Conservation (phyloP, 2,329 filamentous ascomycete species). For the Plenodomus lindquistii region DNA sequence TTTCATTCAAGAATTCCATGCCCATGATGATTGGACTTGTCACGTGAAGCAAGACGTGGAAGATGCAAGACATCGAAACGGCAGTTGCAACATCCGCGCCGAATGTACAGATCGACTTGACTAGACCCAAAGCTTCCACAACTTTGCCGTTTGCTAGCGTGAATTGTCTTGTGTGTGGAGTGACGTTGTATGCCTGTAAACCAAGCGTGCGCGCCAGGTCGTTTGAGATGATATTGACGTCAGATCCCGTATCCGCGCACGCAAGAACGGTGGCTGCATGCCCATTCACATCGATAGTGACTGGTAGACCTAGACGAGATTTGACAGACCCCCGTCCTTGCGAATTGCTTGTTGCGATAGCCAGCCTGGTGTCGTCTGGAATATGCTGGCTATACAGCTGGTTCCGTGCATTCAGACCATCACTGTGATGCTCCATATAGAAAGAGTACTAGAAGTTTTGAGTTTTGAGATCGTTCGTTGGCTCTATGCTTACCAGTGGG, state of each 20-base stretch:
- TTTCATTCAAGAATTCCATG: conserved; percentile 9
- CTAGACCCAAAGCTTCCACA: conserved; percentile 3
- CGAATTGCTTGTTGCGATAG: too few species aligned
- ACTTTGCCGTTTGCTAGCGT: conserved; percentile 6
- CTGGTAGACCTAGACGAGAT: conserved; percentile 5
- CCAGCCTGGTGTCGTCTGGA: too few species aligned
- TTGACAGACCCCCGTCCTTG: neutral
- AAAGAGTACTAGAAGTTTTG: too few species aligned
- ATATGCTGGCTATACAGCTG: too few species aligned
- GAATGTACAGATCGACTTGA: conserved; percentile 1
- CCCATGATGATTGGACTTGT: conserved; percentile 13
- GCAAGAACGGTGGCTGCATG: conserved; percentile 7
- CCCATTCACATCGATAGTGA: conserved; percentile 1
- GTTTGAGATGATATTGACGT: conserved; percentile 12
- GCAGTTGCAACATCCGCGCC: neutral
- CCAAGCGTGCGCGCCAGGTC: conserved; percentile 6
- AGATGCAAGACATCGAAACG: conserved; percentile 3
- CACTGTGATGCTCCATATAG: too few species aligned
- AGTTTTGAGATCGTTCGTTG: too few species aligned
- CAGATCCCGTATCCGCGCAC: conserved; percentile 8
- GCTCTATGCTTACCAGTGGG: too few species aligned
- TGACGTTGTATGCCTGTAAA: neutral
- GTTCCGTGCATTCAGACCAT: too few species aligned
- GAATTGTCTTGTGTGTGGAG: neutral
- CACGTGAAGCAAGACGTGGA: conserved; percentile 9